These are phyloP conservation scores for Puccinia novopanici DNA, from an alignment of 1,284 basidiomycete species.

Conservation along the genomic window DNA sequence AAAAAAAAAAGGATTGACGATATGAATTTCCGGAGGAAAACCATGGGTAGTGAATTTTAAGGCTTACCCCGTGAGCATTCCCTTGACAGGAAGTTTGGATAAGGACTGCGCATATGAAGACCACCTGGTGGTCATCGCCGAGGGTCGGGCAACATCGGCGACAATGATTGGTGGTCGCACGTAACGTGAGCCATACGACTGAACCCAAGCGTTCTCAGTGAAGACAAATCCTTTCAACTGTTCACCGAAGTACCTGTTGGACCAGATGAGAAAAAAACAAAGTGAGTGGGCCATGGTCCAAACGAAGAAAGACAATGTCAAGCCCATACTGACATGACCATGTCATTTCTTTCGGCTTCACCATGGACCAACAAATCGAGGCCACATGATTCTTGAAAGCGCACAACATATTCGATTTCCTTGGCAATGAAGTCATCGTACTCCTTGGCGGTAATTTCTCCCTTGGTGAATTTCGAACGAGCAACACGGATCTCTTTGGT, in stretches of 20 bases:
- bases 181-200: slow-evolving; percentile 91
- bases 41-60: slow-evolving; percentile 63
- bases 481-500: slow-evolving; percentile 98
- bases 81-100: slow-evolving; percentile 95
- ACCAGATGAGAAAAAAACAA: slow-evolving; percentile 33
- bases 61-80: slow-evolving; percentile 67
- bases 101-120: slow-evolving; percentile 94
- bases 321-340: slow-evolving; percentile 57
- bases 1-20: neutral
- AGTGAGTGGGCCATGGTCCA: neutral
- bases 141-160: slow-evolving; percentile 91
- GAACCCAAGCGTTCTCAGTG: slow-evolving; percentile 98
- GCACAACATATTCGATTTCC: slow-evolving; percentile 91
- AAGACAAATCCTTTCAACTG: slow-evolving; percentile 93
- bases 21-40: slow-evolving; percentile 57
- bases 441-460: slow-evolving; percentile 79
- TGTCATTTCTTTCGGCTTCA: slow-evolving; percentile 71
- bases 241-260: slow-evolving; percentile 93
- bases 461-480: slow-evolving; percentile 91
- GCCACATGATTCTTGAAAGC: slow-evolving; percentile 93
- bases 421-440: slow-evolving; percentile 99
- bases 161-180: slow-evolving; percentile 99
- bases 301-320: neutral
- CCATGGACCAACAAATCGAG: slow-evolving; percentile 98
- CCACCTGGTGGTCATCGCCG: slow-evolving; percentile 96